Evolutionary conservation across 2,329 filamentous ascomycete species (phyloP).

Genomic region (Scedosporium aurantiacum): DNA sequence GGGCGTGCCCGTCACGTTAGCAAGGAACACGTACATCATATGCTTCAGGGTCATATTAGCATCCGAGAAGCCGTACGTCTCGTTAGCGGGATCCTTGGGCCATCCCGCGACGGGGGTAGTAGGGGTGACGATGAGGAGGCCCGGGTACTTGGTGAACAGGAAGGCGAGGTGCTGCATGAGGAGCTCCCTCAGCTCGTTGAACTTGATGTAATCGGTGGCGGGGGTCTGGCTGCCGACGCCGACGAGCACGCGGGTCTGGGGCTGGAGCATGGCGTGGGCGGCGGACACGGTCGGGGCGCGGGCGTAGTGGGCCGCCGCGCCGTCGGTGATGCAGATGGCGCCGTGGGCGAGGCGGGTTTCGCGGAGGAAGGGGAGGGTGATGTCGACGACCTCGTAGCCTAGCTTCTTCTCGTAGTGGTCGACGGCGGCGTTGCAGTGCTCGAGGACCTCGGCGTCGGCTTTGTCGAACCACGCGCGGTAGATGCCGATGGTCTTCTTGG

Average conservation of each 20-base stretch:
- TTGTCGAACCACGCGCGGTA: conserved; percentile 39
- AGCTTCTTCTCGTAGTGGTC: conserved; percentile 41
- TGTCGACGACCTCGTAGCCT: conserved; percentile 42
- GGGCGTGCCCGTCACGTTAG: conserved; percentile 72
- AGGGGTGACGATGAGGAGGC: conserved; percentile 68
- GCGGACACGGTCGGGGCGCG: conserved; percentile 31
- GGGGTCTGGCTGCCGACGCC: conserved; percentile 52
- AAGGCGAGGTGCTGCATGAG: conserved; percentile 69
- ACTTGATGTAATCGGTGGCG: conserved; percentile 59
- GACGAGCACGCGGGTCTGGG: conserved; percentile 61
- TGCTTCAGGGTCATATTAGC: conserved; percentile 60
- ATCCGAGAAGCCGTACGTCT: conserved; percentile 63
- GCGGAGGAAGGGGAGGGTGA: conserved; percentile 53
- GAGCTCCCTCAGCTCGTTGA: conserved; percentile 61
- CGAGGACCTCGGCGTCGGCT: conserved; percentile 50
- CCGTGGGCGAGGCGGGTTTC: conserved; percentile 70
- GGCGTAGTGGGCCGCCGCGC: conserved; percentile 35
- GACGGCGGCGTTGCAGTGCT: conserved; percentile 51
- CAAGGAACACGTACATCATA: conserved; percentile 80
- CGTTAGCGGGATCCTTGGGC: conserved; percentile 47
- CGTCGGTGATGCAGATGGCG: conserved; percentile 65
- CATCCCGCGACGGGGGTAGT: conserved; percentile 68
- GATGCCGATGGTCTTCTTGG: conserved; percentile 59
- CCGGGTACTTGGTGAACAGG: conserved; percentile 60
- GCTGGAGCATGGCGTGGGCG: conserved; percentile 46